Evolutionary conservation across 2,329 filamentous ascomycete species (phyloP).

Genomic region (Apiospora hydei): DNA sequence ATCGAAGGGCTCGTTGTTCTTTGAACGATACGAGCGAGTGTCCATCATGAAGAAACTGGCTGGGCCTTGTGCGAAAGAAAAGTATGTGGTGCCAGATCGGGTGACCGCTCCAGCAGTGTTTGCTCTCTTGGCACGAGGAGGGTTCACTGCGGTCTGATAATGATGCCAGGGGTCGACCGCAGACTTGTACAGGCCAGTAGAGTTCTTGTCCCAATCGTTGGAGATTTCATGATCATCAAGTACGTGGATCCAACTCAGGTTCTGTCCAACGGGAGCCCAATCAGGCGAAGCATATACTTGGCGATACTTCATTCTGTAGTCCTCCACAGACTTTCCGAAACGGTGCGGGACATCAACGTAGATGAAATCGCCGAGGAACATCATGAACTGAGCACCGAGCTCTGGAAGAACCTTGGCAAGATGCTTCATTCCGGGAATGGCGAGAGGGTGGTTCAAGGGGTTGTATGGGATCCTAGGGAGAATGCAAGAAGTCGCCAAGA

Average conservation of each 20-base stretch:
- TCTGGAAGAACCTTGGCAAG: conserved; percentile 76
- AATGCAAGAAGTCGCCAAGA: conserved; percentile 91
- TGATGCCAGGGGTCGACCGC: conserved; percentile 86
- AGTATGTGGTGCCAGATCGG: conserved; percentile 75
- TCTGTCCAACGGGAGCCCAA: conserved; percentile 77
- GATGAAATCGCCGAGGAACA: conserved; percentile 88
- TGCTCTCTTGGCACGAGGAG: conserved; percentile 68
- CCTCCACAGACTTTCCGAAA: conserved; percentile 73
- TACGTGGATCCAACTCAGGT: conserved; percentile 97
- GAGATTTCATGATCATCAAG: conserved; percentile 96
- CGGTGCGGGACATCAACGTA: conserved; percentile 88
- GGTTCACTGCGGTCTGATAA: conserved; percentile 87
- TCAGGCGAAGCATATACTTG: conserved; percentile 96
- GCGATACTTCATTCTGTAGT: conserved; percentile 91
- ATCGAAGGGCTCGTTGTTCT: conserved; percentile 65
- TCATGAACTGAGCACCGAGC: conserved; percentile 78
- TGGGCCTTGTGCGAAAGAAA: conserved; percentile 87
- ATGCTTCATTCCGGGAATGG: conserved; percentile 80
- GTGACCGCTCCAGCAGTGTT: conserved; percentile 45
- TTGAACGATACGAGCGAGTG: conserved; percentile 85
- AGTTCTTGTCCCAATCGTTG: conserved; percentile 90
- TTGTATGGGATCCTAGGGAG: conserved; percentile 91
- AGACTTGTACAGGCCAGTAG: conserved; percentile 78
- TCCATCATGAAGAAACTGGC: conserved; percentile 96
- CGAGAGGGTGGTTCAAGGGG: conserved; percentile 80